Evolutionary conservation across 768 basidiomycete genomes (phyloP), one percentile per base, ranked within the genome.

Genomic region (Trametes maxima): DNA sequence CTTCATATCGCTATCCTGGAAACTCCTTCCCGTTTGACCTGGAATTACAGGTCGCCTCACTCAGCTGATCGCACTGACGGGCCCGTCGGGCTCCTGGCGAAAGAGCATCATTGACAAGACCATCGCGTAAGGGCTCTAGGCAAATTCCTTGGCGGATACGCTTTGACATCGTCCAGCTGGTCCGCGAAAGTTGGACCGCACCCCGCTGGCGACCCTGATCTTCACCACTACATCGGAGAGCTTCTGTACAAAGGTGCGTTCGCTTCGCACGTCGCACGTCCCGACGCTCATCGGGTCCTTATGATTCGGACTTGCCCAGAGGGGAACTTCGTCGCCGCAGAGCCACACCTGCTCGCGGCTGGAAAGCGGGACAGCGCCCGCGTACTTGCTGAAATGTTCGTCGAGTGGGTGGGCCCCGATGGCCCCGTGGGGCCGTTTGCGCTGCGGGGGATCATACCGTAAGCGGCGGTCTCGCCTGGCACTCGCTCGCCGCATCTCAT

Each of bases 161-260:
- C 24, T 39, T 60, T 61, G 64, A 58, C 59, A 47, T 43, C 62
- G 43, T 60, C 52, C 40, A 96, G 95, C 45, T 99, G 96, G 95
- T 88, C 92, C 46, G 82, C 87, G 13, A 91, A 89, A 70, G 80
- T 83, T 65, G 88, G 91, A 7, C 69, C 81, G n/a, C 88, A 83
- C 72, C 92, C 95, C 10, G 85, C 87, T 24, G 97, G 97, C 17
- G 97, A 99, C 77, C 86, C 88, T 35, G 85, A 83, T 58, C 78
- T 99, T 52, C 94, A 94, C 46, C 88, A 93, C 62, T 98, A 98
- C 72, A 76, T 97, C 48, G 97, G 95, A 4, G 90, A 95, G 72
- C 76, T 97, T 33, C 79, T 94, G 7, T 89, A 85, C 75, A 95
- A 93, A 81, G 93, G 94, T 88, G 55, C 39, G 73, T 56, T 8